Conservation (phyloP, 108 stramenopile species). For the Stephanodiscus triporus region DNA sequence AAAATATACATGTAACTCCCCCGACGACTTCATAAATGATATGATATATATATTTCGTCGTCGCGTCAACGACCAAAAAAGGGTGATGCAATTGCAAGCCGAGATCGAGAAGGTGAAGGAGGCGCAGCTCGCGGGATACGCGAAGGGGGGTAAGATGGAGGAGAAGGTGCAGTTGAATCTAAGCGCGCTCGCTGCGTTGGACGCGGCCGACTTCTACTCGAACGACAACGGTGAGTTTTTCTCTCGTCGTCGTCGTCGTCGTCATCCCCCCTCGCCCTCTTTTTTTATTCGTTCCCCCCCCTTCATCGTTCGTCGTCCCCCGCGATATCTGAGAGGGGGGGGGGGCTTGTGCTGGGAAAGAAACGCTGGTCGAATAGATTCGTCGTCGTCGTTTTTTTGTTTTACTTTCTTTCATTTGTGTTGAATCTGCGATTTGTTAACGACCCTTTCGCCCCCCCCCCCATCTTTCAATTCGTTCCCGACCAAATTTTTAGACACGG, state of each 20-base stretch:
- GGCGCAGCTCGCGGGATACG: constrained; percentile 74
- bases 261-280: background rate
- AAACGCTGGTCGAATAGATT: too few relatives aligned
- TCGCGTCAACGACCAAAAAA: too few relatives aligned
- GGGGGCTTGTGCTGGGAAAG: too few relatives aligned
- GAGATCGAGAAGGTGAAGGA: constrained; percentile 89
- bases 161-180: constrained; percentile 61
- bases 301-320: background rate
- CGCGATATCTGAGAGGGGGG: too few relatives aligned
- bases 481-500: constrained; percentile 2
- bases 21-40: too few relatives aligned
- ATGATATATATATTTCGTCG: too few relatives aligned
- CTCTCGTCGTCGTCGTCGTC: background rate
- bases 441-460: background rate
- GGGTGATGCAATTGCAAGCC: constrained; percentile 67
- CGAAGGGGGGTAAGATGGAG: constrained; percentile 48
- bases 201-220: constrained; percentile 24
- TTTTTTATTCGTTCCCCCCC: background rate
- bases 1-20: too few relatives aligned
- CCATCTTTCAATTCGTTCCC: background rate
- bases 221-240: constrained; percentile 20
- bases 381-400: too few relatives aligned
- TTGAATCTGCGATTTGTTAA: too few relatives aligned
- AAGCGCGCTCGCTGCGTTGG: constrained; percentile 57
- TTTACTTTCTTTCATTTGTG: too few relatives aligned